Conservation (phyloP, 345 rosid genomes). For the Dipteronia sinensis region DNA sequence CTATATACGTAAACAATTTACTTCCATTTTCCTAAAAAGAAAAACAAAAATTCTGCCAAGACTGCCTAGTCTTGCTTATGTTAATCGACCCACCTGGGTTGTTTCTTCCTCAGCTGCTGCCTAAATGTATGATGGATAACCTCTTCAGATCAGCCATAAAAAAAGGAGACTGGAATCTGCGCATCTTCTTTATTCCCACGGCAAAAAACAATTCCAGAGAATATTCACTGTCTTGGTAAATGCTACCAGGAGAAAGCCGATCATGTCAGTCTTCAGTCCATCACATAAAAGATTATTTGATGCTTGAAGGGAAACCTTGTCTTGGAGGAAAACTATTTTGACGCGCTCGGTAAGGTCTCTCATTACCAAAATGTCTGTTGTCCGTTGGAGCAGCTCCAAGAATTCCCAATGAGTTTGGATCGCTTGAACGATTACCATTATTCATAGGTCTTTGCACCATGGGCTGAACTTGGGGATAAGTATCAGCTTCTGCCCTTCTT, state of each 20-base stretch:
- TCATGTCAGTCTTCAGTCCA: constrained; percentile 19
- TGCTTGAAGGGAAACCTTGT: constrained; percentile 54
- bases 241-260: constrained; percentile 27
- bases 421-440: constrained; percentile 43
- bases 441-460: constrained; percentile 41
- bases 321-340: constrained; percentile 67
- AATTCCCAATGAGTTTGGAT: constrained; percentile 86
- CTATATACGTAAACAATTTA: constrained; percentile 58
- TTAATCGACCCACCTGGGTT: constrained; percentile 24
- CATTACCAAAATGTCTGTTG: constrained; percentile 43
- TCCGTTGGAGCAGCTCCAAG: constrained; percentile 94
- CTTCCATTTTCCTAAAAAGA: constrained; percentile 35
- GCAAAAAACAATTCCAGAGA: constrained; percentile 42
- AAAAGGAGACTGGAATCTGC: constrained; percentile 23
- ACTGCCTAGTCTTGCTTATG: constrained; percentile 34
- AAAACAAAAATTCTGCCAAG: constrained; percentile 32
- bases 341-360: constrained; percentile 61
- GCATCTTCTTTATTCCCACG: constrained; percentile 26
- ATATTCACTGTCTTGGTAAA: constrained; percentile 25
- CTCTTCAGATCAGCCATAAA: constrained; percentile 28
- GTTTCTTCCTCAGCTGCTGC: constrained; percentile 30
- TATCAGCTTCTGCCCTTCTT: constrained; percentile 67
- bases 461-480: constrained; percentile 44
- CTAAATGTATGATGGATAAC: constrained; percentile 14
- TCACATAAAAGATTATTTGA: constrained; percentile 31